Conservation (phyloP, 2,329 filamentous ascomycete genomes). For the Colletotrichum coccodes region DNA sequence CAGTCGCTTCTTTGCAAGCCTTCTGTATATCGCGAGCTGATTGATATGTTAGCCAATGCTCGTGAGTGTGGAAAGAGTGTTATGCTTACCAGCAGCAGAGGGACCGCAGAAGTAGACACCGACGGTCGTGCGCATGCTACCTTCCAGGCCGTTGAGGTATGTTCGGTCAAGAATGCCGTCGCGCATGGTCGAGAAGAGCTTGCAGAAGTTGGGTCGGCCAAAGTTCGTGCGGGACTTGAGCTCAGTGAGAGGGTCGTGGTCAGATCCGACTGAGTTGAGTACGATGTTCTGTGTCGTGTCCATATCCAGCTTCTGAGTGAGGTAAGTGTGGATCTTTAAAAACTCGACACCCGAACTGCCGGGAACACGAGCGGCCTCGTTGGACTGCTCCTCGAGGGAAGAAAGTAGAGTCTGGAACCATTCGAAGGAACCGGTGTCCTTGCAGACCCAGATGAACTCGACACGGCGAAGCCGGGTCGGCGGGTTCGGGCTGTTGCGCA, state of each 20-base stretch:
- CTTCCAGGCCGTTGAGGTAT: slow-evolving; percentile 86
- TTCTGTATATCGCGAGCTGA: slow-evolving; percentile 84
- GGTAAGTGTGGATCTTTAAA: slow-evolving; percentile 96
- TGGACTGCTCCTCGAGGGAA: slow-evolving; percentile 88
- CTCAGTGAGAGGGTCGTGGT: slow-evolving; percentile 91
- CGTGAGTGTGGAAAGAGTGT: not conserved
- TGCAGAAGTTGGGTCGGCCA: slow-evolving; percentile 88
- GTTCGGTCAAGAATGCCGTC: slow-evolving; percentile 86
- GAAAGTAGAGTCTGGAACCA: slow-evolving; percentile 97
- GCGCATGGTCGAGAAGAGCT: slow-evolving; percentile 85
- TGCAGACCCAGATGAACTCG: slow-evolving; percentile 99
- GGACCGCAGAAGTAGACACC: slow-evolving; percentile 99
- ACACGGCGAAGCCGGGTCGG: slow-evolving; percentile 90
- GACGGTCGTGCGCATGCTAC: slow-evolving; percentile 81
- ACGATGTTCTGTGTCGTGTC: slow-evolving; percentile 98
- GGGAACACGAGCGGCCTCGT: slow-evolving; percentile 72
- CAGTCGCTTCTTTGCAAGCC: slow-evolving; percentile 79
- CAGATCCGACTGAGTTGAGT: slow-evolving; percentile 90
- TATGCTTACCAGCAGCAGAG: slow-evolving; percentile 70
- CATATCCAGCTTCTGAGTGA: slow-evolving; percentile 91
- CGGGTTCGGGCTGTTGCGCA: slow-evolving; percentile 89
- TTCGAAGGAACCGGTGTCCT: slow-evolving; percentile 94
- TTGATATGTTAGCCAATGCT: slow-evolving; percentile 48
- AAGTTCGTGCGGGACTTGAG: slow-evolving; percentile 92
- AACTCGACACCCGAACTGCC: slow-evolving; percentile 82